phyloP scores from a whole-genome alignment of 2,329 filamentous ascomycete genomes.

The Nigrograna mackinnonii region DNA sequence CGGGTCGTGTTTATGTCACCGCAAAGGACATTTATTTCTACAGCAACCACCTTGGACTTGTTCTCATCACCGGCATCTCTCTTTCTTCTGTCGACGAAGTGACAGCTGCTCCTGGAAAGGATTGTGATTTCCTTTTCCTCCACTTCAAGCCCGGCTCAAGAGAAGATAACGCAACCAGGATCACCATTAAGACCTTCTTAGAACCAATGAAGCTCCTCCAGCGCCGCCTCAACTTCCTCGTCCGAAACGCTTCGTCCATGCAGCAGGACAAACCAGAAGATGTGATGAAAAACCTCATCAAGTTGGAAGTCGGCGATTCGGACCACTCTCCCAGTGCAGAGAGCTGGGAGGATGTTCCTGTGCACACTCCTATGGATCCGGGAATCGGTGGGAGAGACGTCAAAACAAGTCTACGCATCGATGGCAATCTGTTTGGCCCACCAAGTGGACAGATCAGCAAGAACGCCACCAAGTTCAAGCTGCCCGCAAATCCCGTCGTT shows the following conservation, averaged over 20 bases:
- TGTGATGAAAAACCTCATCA: slow-evolving; percentile 71
- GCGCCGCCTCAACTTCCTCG: slow-evolving; percentile 79
- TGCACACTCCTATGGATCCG: slow-evolving; percentile 62
- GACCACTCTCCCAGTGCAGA: slow-evolving; percentile 73
- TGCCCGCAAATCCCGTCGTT: slow-evolving; percentile 78
- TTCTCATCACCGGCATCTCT: slow-evolving; percentile 78
- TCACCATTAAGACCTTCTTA: slow-evolving; percentile 91
- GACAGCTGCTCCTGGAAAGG: slow-evolving; percentile 83
- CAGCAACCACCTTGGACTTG: slow-evolving; percentile 88
- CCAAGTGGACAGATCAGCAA: slow-evolving; percentile 43
- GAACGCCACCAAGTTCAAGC: slow-evolving; percentile 72
- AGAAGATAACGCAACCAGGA: slow-evolving; percentile 67
- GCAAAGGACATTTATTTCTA: slow-evolving; percentile 92
- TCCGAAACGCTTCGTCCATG: slow-evolving; percentile 77
- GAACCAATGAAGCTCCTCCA: slow-evolving; percentile 84
- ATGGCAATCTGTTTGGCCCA: slow-evolving; percentile 60
- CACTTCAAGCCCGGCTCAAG: slow-evolving; percentile 71
- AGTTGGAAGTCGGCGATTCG: slow-evolving; percentile 67
- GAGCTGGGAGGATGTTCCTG: slow-evolving; percentile 86
- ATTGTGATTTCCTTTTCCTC: slow-evolving; percentile 91
- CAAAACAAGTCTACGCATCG: slow-evolving; percentile 63
- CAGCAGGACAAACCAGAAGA: slow-evolving; percentile 69
- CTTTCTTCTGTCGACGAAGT: slow-evolving; percentile 83
- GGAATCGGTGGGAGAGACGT: slow-evolving; percentile 53
- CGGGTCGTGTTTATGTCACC: slow-evolving; percentile 86